Evolutionary conservation across 2,329 filamentous ascomycete species (phyloP).

Genomic region (Alternaria sp.): DNA sequence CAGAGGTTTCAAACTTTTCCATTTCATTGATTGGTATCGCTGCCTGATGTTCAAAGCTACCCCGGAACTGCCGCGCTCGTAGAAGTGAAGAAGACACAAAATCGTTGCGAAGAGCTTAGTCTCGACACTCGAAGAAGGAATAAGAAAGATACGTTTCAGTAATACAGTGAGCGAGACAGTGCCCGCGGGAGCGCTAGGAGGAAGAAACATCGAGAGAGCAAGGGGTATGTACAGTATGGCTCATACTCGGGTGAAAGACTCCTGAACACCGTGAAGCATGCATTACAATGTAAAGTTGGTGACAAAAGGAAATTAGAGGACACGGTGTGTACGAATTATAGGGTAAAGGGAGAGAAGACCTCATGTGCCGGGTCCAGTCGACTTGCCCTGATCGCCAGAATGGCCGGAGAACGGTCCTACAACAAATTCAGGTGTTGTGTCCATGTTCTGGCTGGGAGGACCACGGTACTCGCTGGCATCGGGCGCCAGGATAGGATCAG

Average conservation of each 20-base stretch:
- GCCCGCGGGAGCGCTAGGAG: background rate
- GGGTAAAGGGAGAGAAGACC: background rate
- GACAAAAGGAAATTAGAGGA: slow-evolving; percentile 1
- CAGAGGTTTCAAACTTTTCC: background rate
- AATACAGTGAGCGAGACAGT: slow-evolving; percentile 9
- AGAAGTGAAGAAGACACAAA: slow-evolving; percentile 2
- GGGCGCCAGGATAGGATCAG: slow-evolving; percentile 55
- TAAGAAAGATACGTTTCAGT: slow-evolving; percentile 5
- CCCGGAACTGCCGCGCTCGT: background rate
- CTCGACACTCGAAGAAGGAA: background rate
- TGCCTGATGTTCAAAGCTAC: background rate
- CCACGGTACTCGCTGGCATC: slow-evolving; percentile 48
- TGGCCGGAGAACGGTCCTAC: slow-evolving; percentile 52
- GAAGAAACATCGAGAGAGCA: background rate
- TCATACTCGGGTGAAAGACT: background rate
- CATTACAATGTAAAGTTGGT: slow-evolving; percentile 6
- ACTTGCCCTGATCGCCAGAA: slow-evolving; percentile 13
- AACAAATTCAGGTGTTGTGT: slow-evolving; percentile 53
- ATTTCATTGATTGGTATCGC: background rate
- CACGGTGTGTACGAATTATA: background rate
- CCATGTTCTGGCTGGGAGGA: slow-evolving; percentile 53
- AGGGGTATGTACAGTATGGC: slow-evolving; percentile 17
- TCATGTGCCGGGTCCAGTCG: slow-evolving; percentile 7
- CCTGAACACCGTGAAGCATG: slow-evolving; percentile 11
- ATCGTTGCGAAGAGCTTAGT: background rate